A percentile compares a stretch with the other conserved stretches of the same genome.
These are phyloP conservation scores for Xylariaceae sp. DNA, from an alignment of 2,329 filamentous ascomycete genomes.

Conservation along the genomic window DNA sequence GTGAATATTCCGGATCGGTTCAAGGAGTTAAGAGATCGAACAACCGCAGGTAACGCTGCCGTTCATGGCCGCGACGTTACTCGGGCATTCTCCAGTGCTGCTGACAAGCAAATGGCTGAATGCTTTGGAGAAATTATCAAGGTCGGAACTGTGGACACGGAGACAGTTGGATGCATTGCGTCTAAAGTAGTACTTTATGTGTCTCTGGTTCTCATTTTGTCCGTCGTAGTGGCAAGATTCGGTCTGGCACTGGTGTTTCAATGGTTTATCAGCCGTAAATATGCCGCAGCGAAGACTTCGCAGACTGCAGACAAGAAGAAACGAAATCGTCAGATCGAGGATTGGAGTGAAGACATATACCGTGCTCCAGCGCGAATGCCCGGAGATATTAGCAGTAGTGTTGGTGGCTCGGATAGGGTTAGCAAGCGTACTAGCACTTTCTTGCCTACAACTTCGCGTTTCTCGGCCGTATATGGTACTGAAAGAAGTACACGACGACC, in stretches of 20 bases:
- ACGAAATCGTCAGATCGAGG: constrained; percentile 91
- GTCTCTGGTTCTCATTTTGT: constrained; percentile 87
- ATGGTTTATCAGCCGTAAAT: constrained; percentile 91
- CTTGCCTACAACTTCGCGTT: constrained; percentile 90
- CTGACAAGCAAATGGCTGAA: constrained; percentile 81
- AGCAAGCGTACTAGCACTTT: constrained; percentile 85
- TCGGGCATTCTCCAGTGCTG: constrained; percentile 77
- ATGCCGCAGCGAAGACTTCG: constrained; percentile 84
- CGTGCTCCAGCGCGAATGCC: constrained; percentile 82
- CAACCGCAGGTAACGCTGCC: constrained; percentile 61
- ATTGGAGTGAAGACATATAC: constrained; percentile 98
- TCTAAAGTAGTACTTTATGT: constrained; percentile 97
- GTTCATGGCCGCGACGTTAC: constrained; percentile 89
- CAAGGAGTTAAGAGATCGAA: constrained; percentile 75
- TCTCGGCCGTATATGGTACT: constrained; percentile 86
- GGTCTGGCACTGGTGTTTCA: constrained; percentile 89
- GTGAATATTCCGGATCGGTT: constrained; percentile 79
- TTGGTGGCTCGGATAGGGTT: constrained; percentile 67
- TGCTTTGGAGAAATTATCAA: constrained; percentile 95
- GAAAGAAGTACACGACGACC: constrained; percentile 62
- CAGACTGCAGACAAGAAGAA: constrained; percentile 81
- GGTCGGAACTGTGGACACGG: constrained; percentile 93
- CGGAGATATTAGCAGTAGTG: constrained; percentile 72
- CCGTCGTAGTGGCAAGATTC: constrained; percentile 87
- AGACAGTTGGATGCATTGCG: constrained; percentile 95